These are phyloP conservation scores for Calamus simplicifolius DNA, from an alignment of 176 grass and related monocot genomes.

Conservation along the genomic window DNA sequence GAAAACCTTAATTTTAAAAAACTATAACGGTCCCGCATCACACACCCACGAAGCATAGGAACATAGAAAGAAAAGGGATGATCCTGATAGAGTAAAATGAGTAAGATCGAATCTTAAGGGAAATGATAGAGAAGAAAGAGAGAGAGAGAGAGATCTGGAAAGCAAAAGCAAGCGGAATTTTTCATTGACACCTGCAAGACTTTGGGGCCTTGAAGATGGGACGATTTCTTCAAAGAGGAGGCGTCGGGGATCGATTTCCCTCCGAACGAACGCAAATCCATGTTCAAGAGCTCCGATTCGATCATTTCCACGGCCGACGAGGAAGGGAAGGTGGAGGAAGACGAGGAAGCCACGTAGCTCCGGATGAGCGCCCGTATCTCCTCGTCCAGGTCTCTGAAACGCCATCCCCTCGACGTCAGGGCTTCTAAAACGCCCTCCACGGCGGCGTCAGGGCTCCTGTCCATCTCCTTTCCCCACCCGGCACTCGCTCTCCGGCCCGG, in stretches of 20 bases:
- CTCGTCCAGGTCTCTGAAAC: constrained; percentile 37
- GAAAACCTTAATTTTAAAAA: too few relatives aligned
- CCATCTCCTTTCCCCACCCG: neutral
- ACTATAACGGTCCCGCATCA: too few relatives aligned
- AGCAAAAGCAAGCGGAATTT: too few relatives aligned
- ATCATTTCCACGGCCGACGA: constrained; percentile 36
- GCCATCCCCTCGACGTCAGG: constrained; percentile 49
- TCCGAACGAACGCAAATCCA: constrained; percentile 56
- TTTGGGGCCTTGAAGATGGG: constrained; percentile 55
- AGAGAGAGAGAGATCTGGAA: too few relatives aligned
- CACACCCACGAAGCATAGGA: too few relatives aligned
- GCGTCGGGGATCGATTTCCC: constrained; percentile 49
- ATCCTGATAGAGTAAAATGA: too few relatives aligned
- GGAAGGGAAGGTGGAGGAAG: constrained; percentile 23
- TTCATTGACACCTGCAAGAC: constrained; percentile 43
- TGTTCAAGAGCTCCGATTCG: constrained; percentile 56
- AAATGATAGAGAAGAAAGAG: too few relatives aligned
- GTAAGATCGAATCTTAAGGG: too few relatives aligned
- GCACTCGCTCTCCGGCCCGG: too few relatives aligned
- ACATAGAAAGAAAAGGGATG: too few relatives aligned
- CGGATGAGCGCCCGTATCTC: constrained; percentile 32
- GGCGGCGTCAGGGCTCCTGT: neutral
- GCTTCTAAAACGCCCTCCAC: constrained; percentile 25
- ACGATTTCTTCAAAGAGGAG: constrained; percentile 28
- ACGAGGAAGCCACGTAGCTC: constrained; percentile 17